These are phyloP conservation scores for Osmanthus fragrans DNA, from an alignment of 257 asterid genomes.

Conservation along the genomic window DNA sequence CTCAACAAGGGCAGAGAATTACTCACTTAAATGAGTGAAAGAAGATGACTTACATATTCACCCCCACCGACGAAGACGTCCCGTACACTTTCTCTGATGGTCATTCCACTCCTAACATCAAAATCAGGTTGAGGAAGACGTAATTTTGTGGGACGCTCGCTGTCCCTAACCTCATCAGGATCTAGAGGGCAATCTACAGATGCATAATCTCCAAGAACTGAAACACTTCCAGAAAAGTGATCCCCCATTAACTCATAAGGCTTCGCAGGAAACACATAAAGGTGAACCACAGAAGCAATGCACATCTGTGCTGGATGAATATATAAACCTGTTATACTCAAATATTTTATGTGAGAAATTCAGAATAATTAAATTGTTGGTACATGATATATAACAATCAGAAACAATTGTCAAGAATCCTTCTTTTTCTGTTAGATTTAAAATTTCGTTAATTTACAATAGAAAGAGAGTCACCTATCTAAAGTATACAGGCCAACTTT, in stretches of 20 bases:
- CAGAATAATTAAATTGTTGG: slow-evolving; percentile 1
- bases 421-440: neutral
- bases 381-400: neutral
- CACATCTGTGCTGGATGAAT: slow-evolving; percentile 99
- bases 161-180: slow-evolving; percentile 96
- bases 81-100: slow-evolving; percentile 84
- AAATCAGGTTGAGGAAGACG: slow-evolving; percentile 87
- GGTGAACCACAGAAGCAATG: slow-evolving; percentile 86
- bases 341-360: slow-evolving; percentile 22
- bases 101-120: slow-evolving; percentile 63
- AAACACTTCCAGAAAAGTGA: slow-evolving; percentile 68
- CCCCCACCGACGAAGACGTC: slow-evolving; percentile 90
- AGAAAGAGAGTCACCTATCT: neutral
- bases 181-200: slow-evolving; percentile 90
- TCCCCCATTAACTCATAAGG: slow-evolving; percentile 96
- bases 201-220: slow-evolving; percentile 96
- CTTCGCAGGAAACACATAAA: slow-evolving; percentile 97
- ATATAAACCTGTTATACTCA: slow-evolving; percentile 49
- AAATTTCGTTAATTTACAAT: neutral
- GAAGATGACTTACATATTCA: slow-evolving; percentile 71
- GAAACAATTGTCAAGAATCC: neutral
- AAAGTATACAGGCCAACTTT: neutral
- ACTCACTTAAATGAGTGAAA: neutral
- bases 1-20: slow-evolving; percentile 7
- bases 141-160: slow-evolving; percentile 89